Evolutionary conservation across 2,329 filamentous ascomycete genomes (phyloP), one percentile per base, ranked within the genome.

Genomic region (Didymella keratinophila): DNA sequence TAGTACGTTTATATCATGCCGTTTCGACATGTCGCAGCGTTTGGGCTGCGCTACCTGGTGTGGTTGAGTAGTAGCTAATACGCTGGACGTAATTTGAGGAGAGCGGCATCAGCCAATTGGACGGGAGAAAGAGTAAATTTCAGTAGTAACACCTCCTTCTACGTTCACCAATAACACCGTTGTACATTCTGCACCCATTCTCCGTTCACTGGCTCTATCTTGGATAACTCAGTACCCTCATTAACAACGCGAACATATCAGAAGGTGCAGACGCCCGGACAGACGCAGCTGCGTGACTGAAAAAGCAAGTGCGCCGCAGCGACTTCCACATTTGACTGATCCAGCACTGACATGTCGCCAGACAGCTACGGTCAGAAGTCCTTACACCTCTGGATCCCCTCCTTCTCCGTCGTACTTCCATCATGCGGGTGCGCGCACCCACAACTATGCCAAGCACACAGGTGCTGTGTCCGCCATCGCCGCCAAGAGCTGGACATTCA

Each of bases 1-100:
- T 61, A 51, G 57, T 53, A 59, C 48, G 44, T 60, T 52, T 63
- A 66, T 55, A 63, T 60, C 52, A 63, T 46, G 58, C 56, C 51
- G 58, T 62, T 58, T 56, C 50, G 49, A 56, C 3, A 45, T 48
- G 20, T 27, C 44, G 34, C 39, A 53, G 23, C 27, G 9, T 39
- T 23, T 37, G 48, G 18, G n/a, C 16, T 52, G 42, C 51, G 25
- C 16, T 23, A 27, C 27, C 28, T 34, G 47, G 27, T 28, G n/a
- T 42, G 44, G 39, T 42, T 10, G n/a, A 32, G 25, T 47, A 43
- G 53, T 50, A 41, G 50, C 4, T 50, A 50, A 56, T 56, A 53
- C 58, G 58, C 52, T 50, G 53, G 52, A 49, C 45, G 53, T 52
- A 44, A 52, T 52, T 30, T 18, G 23, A 42, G 51, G 41, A 14